Percentiles rank a stretch among this genome's conserved stretches.
These are phyloP conservation scores for Breynia disticha DNA, from an alignment of 441 rosid species.

Conservation along the genomic window DNA sequence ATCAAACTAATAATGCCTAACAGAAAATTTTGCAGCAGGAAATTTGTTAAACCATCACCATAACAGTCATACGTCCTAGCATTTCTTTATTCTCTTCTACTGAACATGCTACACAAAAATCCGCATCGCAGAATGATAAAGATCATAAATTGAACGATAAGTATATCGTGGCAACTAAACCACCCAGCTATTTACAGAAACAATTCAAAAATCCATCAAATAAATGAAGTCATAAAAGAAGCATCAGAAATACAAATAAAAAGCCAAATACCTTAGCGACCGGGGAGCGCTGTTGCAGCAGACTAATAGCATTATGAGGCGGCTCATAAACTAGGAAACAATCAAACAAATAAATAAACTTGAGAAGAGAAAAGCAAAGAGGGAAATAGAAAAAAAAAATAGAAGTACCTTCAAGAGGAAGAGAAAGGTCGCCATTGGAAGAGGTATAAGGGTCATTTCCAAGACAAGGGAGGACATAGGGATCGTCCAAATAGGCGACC, in stretches of 20 bases:
- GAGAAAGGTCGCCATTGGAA: conserved; percentile 66
- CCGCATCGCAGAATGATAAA: not conserved
- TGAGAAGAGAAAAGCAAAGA: not conserved
- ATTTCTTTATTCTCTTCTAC: not conserved
- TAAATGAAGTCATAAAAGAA: not conserved
- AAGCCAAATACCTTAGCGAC: conserved; percentile 39
- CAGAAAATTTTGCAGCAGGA: no score
- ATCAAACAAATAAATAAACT: not conserved
- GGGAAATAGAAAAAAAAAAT: not conserved
- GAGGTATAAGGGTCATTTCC: conserved; percentile 82
- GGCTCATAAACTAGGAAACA: conserved; percentile 50
- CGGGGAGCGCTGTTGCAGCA: conserved; percentile 79
- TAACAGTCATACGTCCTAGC: not conserved
- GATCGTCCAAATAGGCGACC: conserved; percentile 71
- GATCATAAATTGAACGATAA: not conserved
- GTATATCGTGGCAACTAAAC: not conserved
- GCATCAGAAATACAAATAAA: not conserved
- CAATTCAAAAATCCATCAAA: not conserved
- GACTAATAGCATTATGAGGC: conserved; percentile 29
- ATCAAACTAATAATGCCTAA: not conserved
- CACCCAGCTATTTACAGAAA: not conserved
- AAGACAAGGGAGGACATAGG: conserved; percentile 66
- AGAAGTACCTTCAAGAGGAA: conserved; percentile 67
- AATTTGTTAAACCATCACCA: no score
- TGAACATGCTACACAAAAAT: not conserved